A percentile compares a stretch with the other conserved stretches of the same genome.
These are phyloP conservation scores for Manihot esculenta DNA, from an alignment of 441 rosid species.

Conservation along the genomic window DNA sequence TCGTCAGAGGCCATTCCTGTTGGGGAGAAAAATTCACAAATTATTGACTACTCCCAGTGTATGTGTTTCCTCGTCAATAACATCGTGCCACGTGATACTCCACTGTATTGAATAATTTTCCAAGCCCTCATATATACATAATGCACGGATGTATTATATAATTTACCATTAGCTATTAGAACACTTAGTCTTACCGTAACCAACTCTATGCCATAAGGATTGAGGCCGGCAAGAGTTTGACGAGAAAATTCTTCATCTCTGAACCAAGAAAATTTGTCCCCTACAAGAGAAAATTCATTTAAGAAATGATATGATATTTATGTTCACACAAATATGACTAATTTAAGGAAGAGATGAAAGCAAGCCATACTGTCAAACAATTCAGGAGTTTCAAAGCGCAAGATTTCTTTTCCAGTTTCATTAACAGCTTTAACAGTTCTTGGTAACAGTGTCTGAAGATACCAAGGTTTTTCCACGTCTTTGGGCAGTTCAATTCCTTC, in stretches of 20 bases:
- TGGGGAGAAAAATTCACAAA: neutral
- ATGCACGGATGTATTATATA: no score
- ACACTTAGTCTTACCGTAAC: slow-evolving; percentile 37
- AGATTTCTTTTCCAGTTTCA: slow-evolving; percentile 31
- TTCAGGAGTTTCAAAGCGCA: slow-evolving; percentile 48
- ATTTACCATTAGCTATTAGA: neutral
- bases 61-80: no score
- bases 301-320: neutral
- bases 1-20: slow-evolving; percentile 76
- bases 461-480: slow-evolving; percentile 19
- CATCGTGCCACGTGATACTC: no score
- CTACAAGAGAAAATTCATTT: slow-evolving; percentile 24
- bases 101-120: no score
- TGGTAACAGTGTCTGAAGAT: slow-evolving; percentile 38
- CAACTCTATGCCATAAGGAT: slow-evolving; percentile 52
- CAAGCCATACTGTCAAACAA: slow-evolving; percentile 36
- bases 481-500: slow-evolving; percentile 48
- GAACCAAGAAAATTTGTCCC: slow-evolving; percentile 65
- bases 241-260: slow-evolving; percentile 69
- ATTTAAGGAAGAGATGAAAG: neutral
- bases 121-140: no score
- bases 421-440: slow-evolving; percentile 38
- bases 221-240: slow-evolving; percentile 73
- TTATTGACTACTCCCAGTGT: no score
- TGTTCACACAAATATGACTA: neutral